Evolutionary conservation across 2,329 filamentous ascomycete genomes (phyloP).

Genomic region (Ascochyta koolunga): DNA sequence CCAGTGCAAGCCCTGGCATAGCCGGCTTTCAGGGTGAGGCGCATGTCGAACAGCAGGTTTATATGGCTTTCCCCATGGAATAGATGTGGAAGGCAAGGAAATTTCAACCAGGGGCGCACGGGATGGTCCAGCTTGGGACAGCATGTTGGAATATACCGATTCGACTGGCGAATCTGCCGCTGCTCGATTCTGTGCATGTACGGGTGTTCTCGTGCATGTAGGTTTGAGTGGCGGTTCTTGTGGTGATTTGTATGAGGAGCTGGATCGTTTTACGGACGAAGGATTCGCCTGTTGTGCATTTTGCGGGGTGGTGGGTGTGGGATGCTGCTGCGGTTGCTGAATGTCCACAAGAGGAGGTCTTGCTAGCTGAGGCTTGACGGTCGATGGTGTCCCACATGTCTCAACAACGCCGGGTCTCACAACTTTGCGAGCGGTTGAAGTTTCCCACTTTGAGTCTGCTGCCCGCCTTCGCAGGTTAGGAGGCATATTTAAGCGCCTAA

Average conservation of each 20-base stretch:
- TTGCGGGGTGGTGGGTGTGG: neutral
- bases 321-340: neutral
- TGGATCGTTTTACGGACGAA: neutral
- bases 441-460: neutral
- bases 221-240: neutral
- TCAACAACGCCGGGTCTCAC: neutral
- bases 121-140: neutral
- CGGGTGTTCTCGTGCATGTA: neutral
- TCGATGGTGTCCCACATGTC: neutral
- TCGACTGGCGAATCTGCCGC: neutral
- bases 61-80: neutral
- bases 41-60: conserved; percentile 19
- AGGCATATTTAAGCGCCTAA: neutral
- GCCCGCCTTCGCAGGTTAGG: conserved; percentile 1
- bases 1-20: conserved; percentile 32
- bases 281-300: neutral
- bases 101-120: neutral
- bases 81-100: neutral
- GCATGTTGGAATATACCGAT: neutral
- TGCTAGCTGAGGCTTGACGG: neutral
- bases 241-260: neutral
- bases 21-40: conserved; percentile 27
- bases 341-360: neutral
- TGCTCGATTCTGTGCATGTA: neutral
- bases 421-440: neutral